Conservation (phyloP, 306 rosid species). For the Rosa rugosa region DNA sequence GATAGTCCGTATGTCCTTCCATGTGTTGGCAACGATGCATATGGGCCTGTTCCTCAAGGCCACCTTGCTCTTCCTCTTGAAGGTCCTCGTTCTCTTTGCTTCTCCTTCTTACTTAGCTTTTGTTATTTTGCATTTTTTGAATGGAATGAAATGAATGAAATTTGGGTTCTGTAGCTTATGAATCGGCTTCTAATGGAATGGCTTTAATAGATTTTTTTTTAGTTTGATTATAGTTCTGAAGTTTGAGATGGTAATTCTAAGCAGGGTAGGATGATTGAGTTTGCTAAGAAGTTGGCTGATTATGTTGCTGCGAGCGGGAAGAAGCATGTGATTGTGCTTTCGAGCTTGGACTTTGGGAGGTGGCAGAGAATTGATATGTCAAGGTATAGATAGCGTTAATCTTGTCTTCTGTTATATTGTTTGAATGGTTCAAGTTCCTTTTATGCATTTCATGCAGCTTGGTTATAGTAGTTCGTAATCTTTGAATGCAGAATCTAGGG, state of each 20-base stretch:
- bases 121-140: background rate
- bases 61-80: slow-evolving; percentile 84
- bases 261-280: slow-evolving; percentile 78
- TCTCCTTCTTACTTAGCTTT: slow-evolving; percentile 1
- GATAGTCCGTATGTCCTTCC: slow-evolving; percentile 81
- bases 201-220: slow-evolving; percentile 40
- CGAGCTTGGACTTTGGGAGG: slow-evolving; percentile 88
- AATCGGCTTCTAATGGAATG: slow-evolving; percentile 55
- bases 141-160: background rate
- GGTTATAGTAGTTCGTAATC: no score
- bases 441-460: no score
- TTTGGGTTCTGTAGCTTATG: slow-evolving; percentile 62
- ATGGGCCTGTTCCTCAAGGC: slow-evolving; percentile 75
- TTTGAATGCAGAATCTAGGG: no score
- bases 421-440: background rate
- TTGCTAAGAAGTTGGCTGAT: slow-evolving; percentile 72
- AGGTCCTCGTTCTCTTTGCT: slow-evolving; percentile 47
- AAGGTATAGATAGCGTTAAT: slow-evolving; percentile 41
- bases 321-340: slow-evolving; percentile 74
- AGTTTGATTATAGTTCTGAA: background rate
- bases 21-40: slow-evolving; percentile 92
- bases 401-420: background rate
- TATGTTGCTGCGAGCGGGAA: slow-evolving; percentile 64
- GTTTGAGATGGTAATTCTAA: slow-evolving; percentile 17
- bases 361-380: slow-evolving; percentile 86